Evolutionary conservation across 202 grass and related monocot genomes (phyloP), one percentile per base, ranked within the genome.

Genomic region (Musa balbisiana): DNA sequence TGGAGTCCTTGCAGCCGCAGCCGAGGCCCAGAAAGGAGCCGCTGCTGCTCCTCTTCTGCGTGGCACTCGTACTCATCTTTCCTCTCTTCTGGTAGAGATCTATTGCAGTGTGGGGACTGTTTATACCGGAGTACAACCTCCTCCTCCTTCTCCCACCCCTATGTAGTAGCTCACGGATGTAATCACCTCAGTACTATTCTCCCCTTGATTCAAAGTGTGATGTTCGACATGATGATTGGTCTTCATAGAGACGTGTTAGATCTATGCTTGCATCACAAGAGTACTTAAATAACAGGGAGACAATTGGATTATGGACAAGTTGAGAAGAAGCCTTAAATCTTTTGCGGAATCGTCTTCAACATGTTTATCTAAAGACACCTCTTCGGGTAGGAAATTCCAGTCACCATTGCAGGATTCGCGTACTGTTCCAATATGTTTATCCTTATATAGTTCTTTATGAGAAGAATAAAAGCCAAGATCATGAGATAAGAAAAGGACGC

Each of bases 1-100:
- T 84, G 51, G 78, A 81, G 27, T 75, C 78, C 62, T 83, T 83
- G 64, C 92, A 96, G 78, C 92, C 92, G 17, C 85, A 96, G 66
- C 85, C 49, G 63, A 92, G 78, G 10, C 83, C 77, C 17, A 81
- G 82, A 20, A 73, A 3, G 12, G 78, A 75, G 27, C 6, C 16
- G 5, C 8, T 68, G 59, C 69, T 84, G 54, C 60, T 82, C 86
- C 75, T 81, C 83, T 74, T 91, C 79, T 21, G 72, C 24, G 10
- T 58, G 78, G 49, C 71, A 53, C 74, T 62, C 23, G 60, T 83
- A 10, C 79, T 85, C 72, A 69, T 49, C 68, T 10, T 17, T n/a
- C 22, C 9, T 26, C 20, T 24, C 20, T 26, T 43, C 33, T 43
- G 33, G 33, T 43, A 43, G 33, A 4, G 33, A 43, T 43, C 33